Evolutionary conservation across 495 filamentous ascomycete species (phyloP).

Genomic region (Aspergillus taichungensis): DNA sequence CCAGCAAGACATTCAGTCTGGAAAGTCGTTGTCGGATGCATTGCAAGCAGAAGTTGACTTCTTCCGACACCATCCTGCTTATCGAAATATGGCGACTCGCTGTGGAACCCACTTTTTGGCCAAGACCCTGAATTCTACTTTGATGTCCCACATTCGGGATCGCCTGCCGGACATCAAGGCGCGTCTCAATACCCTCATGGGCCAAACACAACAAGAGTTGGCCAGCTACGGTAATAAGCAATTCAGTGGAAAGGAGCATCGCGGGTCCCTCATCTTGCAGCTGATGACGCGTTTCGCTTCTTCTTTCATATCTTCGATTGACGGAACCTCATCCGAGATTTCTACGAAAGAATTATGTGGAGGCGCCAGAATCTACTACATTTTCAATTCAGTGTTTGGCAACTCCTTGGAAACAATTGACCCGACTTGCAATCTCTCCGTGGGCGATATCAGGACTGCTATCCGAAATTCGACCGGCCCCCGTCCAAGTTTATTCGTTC

Average conservation of each 20-base stretch:
- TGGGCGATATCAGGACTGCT: slow-evolving; percentile 94
- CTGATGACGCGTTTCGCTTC: slow-evolving; percentile 98
- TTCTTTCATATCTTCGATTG: slow-evolving; percentile 97
- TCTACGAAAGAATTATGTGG: slow-evolving; percentile 98
- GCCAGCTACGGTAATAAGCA: slow-evolving; percentile 97
- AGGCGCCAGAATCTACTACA: slow-evolving; percentile 96
- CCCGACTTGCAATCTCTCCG: slow-evolving; percentile 86
- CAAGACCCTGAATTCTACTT: slow-evolving; percentile 86
- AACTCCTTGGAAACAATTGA: slow-evolving; percentile 95
- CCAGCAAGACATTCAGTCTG: slow-evolving; percentile 95
- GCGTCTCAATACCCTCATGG: slow-evolving; percentile 94
- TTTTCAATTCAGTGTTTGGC: slow-evolving; percentile 99
- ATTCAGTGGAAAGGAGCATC: slow-evolving; percentile 94
- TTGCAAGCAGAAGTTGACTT: slow-evolving; percentile 88
- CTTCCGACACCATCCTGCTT: slow-evolving; percentile 94
- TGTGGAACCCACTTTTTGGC: slow-evolving; percentile 95
- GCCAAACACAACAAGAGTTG: slow-evolving; percentile 96
- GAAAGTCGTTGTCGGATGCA: slow-evolving; percentile 83
- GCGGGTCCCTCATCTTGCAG: slow-evolving; percentile 89
- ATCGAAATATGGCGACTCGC: slow-evolving; percentile 87
- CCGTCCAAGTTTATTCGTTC: slow-evolving; percentile 90
- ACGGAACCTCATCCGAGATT: slow-evolving; percentile 96
- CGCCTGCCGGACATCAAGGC: slow-evolving; percentile 97
- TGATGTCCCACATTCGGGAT: slow-evolving; percentile 96
- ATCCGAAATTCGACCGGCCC: slow-evolving; percentile 98